Base-by-base conservation (phyloP, 805 yeast genomes). In the Schwanniomyces sp. region DNA sequence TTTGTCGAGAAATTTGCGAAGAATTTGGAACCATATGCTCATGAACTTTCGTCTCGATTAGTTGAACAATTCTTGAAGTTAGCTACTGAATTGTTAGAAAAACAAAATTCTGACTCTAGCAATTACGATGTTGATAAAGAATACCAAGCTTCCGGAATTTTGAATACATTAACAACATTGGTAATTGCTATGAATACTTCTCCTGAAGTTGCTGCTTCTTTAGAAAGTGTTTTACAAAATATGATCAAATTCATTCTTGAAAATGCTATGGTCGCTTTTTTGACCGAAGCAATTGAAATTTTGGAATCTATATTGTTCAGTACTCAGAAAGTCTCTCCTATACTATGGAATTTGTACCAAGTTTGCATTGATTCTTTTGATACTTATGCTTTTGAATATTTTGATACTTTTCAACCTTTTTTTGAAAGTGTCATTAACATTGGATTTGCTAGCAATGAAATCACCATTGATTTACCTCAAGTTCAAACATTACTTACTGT, bases 21-120 rank as follows among this genome's bases (percentile, higher is more conserved):
- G 26, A 69, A 70, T 53, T 66, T 74, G 51, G 76, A 69, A 47
- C 76, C 77, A 7, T 73, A 66, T 52, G 71, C 72, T 42, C 57
- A 62, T 29, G 72, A 74, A 54, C 65, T 83, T 71, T 55, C 66
- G 14, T 36, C 67, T 7, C 79, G 81, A 61, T 72, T 86, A 58
- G 82, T 84, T 12, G 83, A 83, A 47, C 97, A 92, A 62, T 90
- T 91, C 59, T 59, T 88, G 58, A 75, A 78, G 53, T 63, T 89
- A 25, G 86, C 91, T 2, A 69, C 74, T 41, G 97, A 91, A 44
- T 66, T 62, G 27, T 57, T 67, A 45, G 71, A 67, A 3, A 50
- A 54, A 45, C 59, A 57, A 46, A 40, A 53, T 37, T 43, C 50
- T 3, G 59, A 50, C 27, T 38, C 47, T 36, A 46, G 48, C 34